Base-by-base conservation (phyloP, 768 basidiomycete species). In the Tremella yokohamensis region DNA sequence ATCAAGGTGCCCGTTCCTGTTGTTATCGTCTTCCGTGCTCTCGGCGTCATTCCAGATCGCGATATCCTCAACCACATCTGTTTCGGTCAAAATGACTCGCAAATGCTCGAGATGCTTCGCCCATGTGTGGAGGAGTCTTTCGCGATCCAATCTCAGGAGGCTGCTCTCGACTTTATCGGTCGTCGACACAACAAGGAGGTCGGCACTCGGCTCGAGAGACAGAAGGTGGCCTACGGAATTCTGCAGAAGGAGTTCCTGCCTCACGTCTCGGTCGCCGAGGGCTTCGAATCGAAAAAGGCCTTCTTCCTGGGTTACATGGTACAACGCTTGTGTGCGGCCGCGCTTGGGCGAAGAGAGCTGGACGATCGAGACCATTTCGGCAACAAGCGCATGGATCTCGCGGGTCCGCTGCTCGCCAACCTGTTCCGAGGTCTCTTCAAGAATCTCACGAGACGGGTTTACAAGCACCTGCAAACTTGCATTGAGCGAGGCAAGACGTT, bases 271-370 rank as follows among this genome's bases (percentile, higher is more conserved):
- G 93, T 92, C 86, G 84, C 86, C 0, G 91, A 94, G 76, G 92
- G 92, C 3, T 91, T 90, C 6, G 90, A 94, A 78, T 91, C 89
- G 22, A 96, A 96, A 81, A 99, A 99, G 77, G 96, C 96, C 1
- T 98, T 92, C 78, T 99, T 98, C 83, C 91, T 98, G 63, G 96
- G 96, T 9, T 98, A 98, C 78, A 99, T 99, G 94, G 90, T 97
- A 29, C 94, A 98, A 78, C 87, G 96, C 60, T 82, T 99, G 24
- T 80, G 97, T 0, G 84, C 96, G 18, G 96, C 96, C 20, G 92
- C 92, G 12, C 77, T 99, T 67, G 93, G 97, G 74, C 83, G 96
- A 45, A 82, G 96, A 67, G 96, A 99, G 69, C 81, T 99, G 22
- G 96, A 99, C 74, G 96, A 99, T 78, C 90, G 96, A 79, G 96